Evolutionary conservation across 176 grass and related monocot genomes (phyloP), one percentile per base, ranked within the genome.

Genomic region (Bothriochloa decipiens): DNA sequence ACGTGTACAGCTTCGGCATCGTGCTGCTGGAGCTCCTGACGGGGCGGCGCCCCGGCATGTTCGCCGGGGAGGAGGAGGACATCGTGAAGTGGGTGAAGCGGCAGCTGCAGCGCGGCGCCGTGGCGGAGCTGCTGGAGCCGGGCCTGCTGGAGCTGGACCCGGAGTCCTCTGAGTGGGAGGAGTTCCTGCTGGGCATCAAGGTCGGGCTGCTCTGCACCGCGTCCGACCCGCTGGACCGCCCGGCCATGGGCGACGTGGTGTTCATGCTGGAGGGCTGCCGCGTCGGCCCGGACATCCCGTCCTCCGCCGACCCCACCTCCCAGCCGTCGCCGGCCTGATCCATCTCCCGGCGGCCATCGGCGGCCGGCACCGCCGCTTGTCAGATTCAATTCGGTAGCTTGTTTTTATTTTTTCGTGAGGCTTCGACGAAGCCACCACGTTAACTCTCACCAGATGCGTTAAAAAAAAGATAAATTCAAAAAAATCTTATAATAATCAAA

Each of bases 251-350:
- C 27, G 96, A 99, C 83, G 87, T 99, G 74, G 96, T 99, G 85
- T 99, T 99, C 91, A 99, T 99, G 96, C 93, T 99, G 23, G 96
- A 99, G 87, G 93, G 96, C 70, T 99, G 96, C 89, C 91, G 96
- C 20, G 96, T 99, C 35, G 93, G 96, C 17, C 93, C 93, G 2
- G 96, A 99, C 74, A 87, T 96, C 82, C 93, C 96, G 45, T 99
- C 96, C 69, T 99, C 96, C 20, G 89, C 96, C 40, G 93, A 99
- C 42, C 96, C 96, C 46, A 99, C 96, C 72, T 91, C 96, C 14
- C 91, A 96, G 81, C 90, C 91, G 27, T 99, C 93, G 2, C 96
- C 96, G 16, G 93, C 93, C 58, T 99, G 76, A 83, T 36, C 28
- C 72, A 83, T 36, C 29, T 32, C 10, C 75, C 25, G 67, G 47